These are phyloP conservation scores for Chlorella ohadii DNA, from an alignment of 139 green algal genomes.

Conservation along the genomic window DNA sequence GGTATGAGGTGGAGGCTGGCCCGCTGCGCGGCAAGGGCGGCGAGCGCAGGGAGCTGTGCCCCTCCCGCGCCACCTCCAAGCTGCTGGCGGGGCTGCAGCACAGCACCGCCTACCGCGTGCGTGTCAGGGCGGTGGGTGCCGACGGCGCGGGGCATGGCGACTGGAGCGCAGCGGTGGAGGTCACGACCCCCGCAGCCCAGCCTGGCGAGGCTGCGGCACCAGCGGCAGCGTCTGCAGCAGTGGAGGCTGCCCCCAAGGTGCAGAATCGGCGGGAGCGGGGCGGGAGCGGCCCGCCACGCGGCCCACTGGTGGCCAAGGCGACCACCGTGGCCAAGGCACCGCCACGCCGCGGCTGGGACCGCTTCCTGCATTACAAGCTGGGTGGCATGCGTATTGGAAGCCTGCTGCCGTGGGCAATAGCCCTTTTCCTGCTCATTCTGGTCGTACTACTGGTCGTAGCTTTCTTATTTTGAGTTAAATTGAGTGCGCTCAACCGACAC, in stretches of 20 bases:
- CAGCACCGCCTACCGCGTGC: constrained; percentile 39
- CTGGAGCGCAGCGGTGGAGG: constrained; percentile 54
- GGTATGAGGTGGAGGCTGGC: constrained; percentile 54
- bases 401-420: not conserved
- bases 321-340: not conserved
- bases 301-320: not conserved
- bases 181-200: constrained; percentile 31
- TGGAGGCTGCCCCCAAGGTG: not conserved
- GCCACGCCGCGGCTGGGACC: no score
- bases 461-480: no score
- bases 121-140: constrained; percentile 62
- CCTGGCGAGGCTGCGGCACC: not conserved
- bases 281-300: not conserved
- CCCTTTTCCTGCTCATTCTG: not conserved
- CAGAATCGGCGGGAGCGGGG: constrained; percentile 2
- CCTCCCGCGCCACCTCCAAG: not conserved
- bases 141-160: constrained; percentile 62
- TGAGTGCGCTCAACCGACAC: no score
- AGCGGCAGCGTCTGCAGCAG: not conserved
- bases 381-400: no score
- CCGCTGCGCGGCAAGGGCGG: not conserved
- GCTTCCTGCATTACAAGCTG: no score
- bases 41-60: constrained; percentile 24
- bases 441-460: not conserved
- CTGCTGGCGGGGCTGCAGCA: constrained; percentile 39